Percentiles rank a stretch among this genome's conserved stretches.
phyloP scores from a whole-genome alignment of 176 grass and related monocot species.

The Zoysia japonica region DNA sequence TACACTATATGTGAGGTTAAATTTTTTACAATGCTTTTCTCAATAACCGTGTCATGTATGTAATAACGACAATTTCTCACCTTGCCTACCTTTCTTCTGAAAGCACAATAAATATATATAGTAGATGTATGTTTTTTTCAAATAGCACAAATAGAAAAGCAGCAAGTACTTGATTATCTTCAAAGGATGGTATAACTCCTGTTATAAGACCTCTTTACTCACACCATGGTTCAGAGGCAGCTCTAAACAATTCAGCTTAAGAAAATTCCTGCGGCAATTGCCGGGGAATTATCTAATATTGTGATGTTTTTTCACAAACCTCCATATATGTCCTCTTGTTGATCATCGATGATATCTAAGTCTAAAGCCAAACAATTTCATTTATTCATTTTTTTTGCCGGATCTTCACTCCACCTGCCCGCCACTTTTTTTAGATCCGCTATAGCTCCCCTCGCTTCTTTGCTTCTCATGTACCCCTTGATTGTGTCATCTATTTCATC shows the following conservation, averaged over 20 bases:
- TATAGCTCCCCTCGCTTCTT: not conserved
- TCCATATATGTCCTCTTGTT: not conserved
- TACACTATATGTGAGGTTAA: slow-evolving; percentile 83
- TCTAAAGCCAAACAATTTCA: not conserved
- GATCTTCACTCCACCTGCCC: slow-evolving; percentile 6
- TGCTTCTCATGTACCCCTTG: not conserved
- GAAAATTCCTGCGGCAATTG: too few species aligned
- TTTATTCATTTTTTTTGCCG: not conserved
- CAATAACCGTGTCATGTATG: slow-evolving; percentile 73
- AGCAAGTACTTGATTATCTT: slow-evolving; percentile 54
- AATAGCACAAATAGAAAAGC: slow-evolving; percentile 17
- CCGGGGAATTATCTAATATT: too few species aligned
- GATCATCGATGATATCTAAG: not conserved
- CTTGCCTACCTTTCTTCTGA: slow-evolving; percentile 70
- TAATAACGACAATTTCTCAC: slow-evolving; percentile 56
- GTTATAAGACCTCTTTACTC: slow-evolving; percentile 80
- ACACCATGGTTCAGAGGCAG: slow-evolving; percentile 66
- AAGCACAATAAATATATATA: slow-evolving; percentile 28
- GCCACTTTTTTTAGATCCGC: not conserved
- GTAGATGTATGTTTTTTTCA: not conserved
- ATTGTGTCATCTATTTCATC: not conserved
- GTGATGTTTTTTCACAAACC: too few species aligned
- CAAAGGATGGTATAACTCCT: slow-evolving; percentile 75
- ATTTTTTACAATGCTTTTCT: slow-evolving; percentile 75
- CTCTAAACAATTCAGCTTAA: slow-evolving; percentile 29